Evolutionary conservation across 2,329 filamentous ascomycete species (phyloP).

Genomic region (Monilinia vaccinii-corymbosi): DNA sequence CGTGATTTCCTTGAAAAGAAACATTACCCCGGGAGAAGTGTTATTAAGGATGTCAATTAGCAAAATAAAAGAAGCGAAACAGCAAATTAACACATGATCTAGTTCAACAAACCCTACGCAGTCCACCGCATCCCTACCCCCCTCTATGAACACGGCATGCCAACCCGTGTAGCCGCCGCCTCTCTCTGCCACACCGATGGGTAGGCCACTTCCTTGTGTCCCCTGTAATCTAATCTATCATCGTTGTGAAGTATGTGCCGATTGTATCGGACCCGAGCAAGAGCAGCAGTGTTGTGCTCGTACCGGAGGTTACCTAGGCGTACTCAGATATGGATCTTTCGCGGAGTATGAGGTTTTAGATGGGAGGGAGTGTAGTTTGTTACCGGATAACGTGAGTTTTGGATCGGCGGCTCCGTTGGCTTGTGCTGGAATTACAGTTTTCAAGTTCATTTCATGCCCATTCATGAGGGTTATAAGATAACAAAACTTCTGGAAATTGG

Average conservation of each 20-base stretch:
- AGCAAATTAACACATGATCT: background rate
- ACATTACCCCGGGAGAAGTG: no score
- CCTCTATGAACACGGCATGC: slow-evolving; percentile 41
- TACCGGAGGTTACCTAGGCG: slow-evolving; percentile 38
- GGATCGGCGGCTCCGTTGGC: slow-evolving; percentile 46
- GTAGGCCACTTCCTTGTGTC: slow-evolving; percentile 40
- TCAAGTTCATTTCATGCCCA: slow-evolving; percentile 9
- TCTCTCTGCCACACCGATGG: slow-evolving; percentile 56
- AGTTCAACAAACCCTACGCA: slow-evolving; percentile 46
- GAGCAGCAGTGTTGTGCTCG: slow-evolving; percentile 44
- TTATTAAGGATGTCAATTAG: background rate
- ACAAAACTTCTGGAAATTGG: background rate
- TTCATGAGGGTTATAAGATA: background rate
- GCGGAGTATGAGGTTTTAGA: slow-evolving; percentile 48
- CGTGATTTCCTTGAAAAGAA: no score
- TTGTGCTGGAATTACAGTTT: slow-evolving; percentile 39
- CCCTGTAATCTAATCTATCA: slow-evolving; percentile 46
- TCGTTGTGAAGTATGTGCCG: slow-evolving; percentile 42
- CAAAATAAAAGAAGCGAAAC: background rate
- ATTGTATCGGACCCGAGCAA: slow-evolving; percentile 42
- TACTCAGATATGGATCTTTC: slow-evolving; percentile 44
- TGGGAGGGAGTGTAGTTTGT: slow-evolving; percentile 34
- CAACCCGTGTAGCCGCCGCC: slow-evolving; percentile 46
- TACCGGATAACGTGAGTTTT: slow-evolving; percentile 42
- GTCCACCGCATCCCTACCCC: slow-evolving; percentile 42